phyloP scores from a whole-genome alignment of 129 eudicot genomes.

The Deinandra increscens region DNA sequence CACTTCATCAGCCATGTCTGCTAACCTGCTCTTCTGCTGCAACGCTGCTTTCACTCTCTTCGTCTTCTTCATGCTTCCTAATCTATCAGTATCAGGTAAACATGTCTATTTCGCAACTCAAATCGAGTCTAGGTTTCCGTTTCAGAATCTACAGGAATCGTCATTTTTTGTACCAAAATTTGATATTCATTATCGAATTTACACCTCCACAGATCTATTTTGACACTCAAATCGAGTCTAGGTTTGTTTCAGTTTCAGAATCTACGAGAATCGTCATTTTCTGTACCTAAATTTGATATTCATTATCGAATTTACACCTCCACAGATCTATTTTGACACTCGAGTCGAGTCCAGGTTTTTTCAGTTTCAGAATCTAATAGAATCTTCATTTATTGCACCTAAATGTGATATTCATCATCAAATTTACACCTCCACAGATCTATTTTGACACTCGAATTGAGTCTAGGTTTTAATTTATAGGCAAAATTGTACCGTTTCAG shows the following conservation, averaged over 20 bases:
- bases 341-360: background rate
- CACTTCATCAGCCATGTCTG: background rate
- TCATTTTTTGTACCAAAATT: background rate
- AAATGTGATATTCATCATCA: no score
- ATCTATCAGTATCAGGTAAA: slow-evolving; percentile 24
- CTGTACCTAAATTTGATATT: background rate
- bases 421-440: background rate
- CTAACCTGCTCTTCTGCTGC: slow-evolving; percentile 13
- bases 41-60: slow-evolving; percentile 7
- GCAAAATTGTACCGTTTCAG: background rate
- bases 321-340: background rate
- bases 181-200: background rate
- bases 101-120: no score
- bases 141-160: background rate
- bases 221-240: no score
- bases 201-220: background rate
- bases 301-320: background rate
- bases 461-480: background rate
- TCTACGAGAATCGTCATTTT: background rate
- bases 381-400: background rate
- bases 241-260: background rate
- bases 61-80: slow-evolving; percentile 20
- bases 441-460: background rate
- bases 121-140: no score
- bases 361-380: background rate